Percentiles rank a stretch among this genome's conserved stretches.
phyloP scores from a whole-genome alignment of 192 early-diverging fungal genomes.

The Podochytrium sp. region DNA sequence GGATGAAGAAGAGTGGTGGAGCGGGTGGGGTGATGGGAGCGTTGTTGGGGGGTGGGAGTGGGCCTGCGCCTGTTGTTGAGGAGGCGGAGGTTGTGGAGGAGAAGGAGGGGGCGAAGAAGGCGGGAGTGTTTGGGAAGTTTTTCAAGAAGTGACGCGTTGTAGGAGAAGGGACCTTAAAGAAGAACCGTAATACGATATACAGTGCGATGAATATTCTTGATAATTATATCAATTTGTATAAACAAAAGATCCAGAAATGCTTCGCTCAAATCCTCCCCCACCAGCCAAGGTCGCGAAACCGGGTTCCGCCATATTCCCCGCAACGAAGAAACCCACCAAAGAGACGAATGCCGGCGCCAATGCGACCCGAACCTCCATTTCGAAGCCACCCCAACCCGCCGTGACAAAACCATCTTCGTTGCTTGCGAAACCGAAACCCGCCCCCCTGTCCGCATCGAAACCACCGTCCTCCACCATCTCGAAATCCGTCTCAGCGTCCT shows the following conservation, averaged over 20 bases:
- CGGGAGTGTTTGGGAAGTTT: neutral
- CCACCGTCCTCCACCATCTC: no score
- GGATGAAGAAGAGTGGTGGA: neutral
- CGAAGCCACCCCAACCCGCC: neutral
- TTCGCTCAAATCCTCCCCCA: no score
- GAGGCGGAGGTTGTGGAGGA: conserved; percentile 9
- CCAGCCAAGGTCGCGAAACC: no score
- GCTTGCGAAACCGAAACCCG: neutral
- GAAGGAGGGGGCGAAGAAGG: neutral
- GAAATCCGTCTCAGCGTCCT: no score
- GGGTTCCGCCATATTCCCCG: no score
- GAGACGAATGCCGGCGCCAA: neutral
- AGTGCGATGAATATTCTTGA: neutral
- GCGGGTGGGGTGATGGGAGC: neutral
- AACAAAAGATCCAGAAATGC: no score
- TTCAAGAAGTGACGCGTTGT: neutral
- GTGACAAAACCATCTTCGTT: neutral
- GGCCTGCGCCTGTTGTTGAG: neutral
- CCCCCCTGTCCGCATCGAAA: neutral
- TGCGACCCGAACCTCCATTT: neutral
- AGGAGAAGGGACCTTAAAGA: neutral
- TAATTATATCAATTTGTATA: no score
- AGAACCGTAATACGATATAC: neutral
- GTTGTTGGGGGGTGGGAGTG: neutral
- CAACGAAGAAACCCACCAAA: no score